phyloP scores from a whole-genome alignment of 1,284 basidiomycete genomes.

The Heterobasidion parviporum region DNA sequence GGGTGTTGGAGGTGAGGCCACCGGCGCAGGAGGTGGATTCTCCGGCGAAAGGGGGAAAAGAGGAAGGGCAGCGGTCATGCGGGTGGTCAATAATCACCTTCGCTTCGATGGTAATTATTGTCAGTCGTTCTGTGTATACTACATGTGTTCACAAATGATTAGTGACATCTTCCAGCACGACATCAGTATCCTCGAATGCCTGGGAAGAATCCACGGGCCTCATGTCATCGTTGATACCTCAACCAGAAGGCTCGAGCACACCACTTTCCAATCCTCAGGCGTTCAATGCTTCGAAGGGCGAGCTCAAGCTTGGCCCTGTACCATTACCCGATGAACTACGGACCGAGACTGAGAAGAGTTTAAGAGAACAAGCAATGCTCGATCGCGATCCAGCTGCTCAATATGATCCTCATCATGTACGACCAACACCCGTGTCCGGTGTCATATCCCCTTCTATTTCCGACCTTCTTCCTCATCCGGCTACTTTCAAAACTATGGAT shows the following conservation, averaged over 20 bases:
- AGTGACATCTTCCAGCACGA: conserved; percentile 68
- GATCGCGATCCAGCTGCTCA: conserved; percentile 60
- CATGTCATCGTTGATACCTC: conserved; percentile 68
- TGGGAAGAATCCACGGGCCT: conserved; percentile 84
- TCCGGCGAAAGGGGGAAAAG: conserved; percentile 75
- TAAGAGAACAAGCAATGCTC: conserved; percentile 64
- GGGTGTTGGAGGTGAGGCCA: conserved; percentile 79
- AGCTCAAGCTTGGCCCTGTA: conserved; percentile 78
- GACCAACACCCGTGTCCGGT: conserved; percentile 40
- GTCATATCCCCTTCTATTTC: conserved; percentile 55
- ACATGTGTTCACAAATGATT: conserved; percentile 17
- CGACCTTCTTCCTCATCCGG: conserved; percentile 75
- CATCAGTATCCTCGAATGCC: conserved; percentile 48
- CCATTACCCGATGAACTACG: conserved; percentile 75
- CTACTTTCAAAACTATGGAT: conserved; percentile 81
- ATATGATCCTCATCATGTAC: conserved; percentile 50
- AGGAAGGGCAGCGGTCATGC: conserved; percentile 80
- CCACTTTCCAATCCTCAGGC: conserved; percentile 47
- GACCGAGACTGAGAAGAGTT: conserved; percentile 67
- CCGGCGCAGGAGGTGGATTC: conserved; percentile 77
- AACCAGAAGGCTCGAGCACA: conserved; percentile 34
- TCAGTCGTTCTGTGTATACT: conserved; percentile 3
- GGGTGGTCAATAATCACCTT: conserved; percentile 90
- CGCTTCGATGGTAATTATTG: conserved; percentile 75
- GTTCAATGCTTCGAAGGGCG: conserved; percentile 68